phyloP scores from a whole-genome alignment of 805 yeast genomes.

The Yarrowia sp. region DNA sequence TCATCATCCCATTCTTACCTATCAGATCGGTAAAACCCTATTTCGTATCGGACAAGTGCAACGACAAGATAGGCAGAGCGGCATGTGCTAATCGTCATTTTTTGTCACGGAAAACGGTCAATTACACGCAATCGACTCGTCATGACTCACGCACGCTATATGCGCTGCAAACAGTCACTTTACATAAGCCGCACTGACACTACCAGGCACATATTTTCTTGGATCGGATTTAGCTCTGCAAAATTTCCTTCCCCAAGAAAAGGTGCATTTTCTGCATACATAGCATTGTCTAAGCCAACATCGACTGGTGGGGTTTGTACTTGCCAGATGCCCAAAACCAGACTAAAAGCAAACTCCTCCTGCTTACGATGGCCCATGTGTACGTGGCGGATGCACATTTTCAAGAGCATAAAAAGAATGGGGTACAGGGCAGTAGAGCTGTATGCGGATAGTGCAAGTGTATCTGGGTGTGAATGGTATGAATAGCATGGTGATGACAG shows the following conservation, averaged over 20 bases:
- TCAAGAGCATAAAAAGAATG: no score
- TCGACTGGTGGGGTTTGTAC: not conserved
- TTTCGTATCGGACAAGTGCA: not conserved
- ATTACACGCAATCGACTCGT: not conserved
- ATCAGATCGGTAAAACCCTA: not conserved
- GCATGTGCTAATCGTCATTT: not conserved
- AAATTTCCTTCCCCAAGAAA: not conserved
- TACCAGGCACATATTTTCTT: no score
- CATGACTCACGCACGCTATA: not conserved
- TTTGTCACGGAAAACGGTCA: no score
- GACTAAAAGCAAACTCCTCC: not conserved
- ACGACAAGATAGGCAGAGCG: not conserved
- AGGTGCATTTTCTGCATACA: not conserved
- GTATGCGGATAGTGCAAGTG: not conserved
- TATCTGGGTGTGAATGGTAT: not conserved
- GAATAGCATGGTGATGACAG: no score
- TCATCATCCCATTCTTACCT: not conserved
- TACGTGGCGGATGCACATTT: no score
- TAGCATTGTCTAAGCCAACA: not conserved
- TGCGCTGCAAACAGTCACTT: not conserved
- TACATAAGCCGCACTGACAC: conserved; percentile 5
- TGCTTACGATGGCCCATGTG: not conserved
- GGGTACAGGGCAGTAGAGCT: not conserved
- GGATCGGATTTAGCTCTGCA: conserved; percentile 9
- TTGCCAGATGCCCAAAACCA: not conserved